Percentiles rank a stretch among this genome's conserved stretches.
phyloP scores from a whole-genome alignment of 1,284 basidiomycete species.

The Anthracocystis setariae region DNA sequence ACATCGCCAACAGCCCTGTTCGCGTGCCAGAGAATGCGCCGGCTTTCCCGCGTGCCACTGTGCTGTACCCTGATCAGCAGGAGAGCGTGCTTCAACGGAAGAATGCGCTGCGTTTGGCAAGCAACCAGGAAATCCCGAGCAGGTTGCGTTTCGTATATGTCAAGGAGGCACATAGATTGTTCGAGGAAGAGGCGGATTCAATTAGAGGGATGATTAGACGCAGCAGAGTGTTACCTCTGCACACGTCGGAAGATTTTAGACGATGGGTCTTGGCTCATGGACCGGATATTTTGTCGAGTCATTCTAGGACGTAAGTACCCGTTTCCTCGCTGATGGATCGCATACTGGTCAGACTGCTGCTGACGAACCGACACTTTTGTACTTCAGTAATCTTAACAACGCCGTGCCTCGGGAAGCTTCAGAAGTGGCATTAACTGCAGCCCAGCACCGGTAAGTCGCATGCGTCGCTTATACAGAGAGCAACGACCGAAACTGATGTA shows the following conservation, averaged over 20 bases:
- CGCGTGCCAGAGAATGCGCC: background rate
- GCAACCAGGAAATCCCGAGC: background rate
- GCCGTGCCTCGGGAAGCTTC: too few species aligned
- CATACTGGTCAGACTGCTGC: too few species aligned
- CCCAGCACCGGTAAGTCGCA: too few species aligned
- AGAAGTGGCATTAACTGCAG: too few species aligned
- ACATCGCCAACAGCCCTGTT: background rate
- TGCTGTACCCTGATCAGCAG: background rate
- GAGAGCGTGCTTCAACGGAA: background rate
- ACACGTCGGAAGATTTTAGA: slow-evolving; percentile 21
- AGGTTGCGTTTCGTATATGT: background rate
- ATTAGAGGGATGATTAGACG: slow-evolving; percentile 5
- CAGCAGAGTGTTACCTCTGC: slow-evolving; percentile 3
- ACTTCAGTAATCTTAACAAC: too few species aligned
- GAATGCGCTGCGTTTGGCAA: background rate
- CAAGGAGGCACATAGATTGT: slow-evolving; percentile 3
- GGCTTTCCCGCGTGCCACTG: background rate
- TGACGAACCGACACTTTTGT: too few species aligned
- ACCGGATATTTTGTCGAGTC: background rate
- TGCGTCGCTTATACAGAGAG: too few species aligned
- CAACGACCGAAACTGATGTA: too few species aligned
- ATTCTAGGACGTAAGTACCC: background rate
- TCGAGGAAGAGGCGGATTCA: slow-evolving; percentile 7
- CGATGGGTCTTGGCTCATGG: slow-evolving; percentile 4
- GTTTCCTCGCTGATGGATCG: background rate